Evolutionary conservation across 2,329 filamentous ascomycete genomes (phyloP), one percentile per base, ranked within the genome.

Genomic region (Colletotrichum musicola): DNA sequence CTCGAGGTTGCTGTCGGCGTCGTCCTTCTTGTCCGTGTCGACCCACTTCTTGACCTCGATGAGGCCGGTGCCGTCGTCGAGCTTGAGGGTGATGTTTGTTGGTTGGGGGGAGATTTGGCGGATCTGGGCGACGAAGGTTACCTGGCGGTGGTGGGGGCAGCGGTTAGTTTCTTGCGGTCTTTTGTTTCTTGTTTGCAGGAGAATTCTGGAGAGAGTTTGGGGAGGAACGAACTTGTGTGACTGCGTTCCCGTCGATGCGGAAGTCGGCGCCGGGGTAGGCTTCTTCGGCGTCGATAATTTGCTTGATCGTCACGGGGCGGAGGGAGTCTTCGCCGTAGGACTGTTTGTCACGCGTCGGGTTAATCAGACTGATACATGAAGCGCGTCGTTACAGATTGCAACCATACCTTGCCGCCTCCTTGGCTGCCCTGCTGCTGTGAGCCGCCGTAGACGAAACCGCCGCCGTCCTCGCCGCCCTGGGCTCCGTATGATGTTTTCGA

Each of bases 301-400:
- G 96, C 81, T 98, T 98, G 82, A 98, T 93, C 12, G 96, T 99
- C 54, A 98, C 93, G 1, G 96, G 95, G 51, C 96, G 92, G 60
- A 99, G 88, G 20, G 94, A 95, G 75, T 98, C 94, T 80, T 97
- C 93, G 73, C 88, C 86, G 78, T 92, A 92, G 69, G 84, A 82
- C 86, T 89, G 68, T 35, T 7, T 25, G 1, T 22, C 16, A n/a
- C 40, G 40, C 10, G 40, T 42, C 40, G 6, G 2, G 40, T 42
- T n/a, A 42, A 13, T 6, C 4, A 14, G 40, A n/a, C 40, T 7
- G 30, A 35, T 10, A 10, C 7, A 35, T 10, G 30, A 35, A 10
- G 30, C 7, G 30, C 40, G 2, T 42, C 40, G 1, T 16, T 42
- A 10, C 9, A 3, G 30, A 2, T n/a, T 16, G 12, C 59, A 71